These are phyloP conservation scores for Trichosporon sp. DNA, from an alignment of 1,284 basidiomycete species.

Conservation along the genomic window DNA sequence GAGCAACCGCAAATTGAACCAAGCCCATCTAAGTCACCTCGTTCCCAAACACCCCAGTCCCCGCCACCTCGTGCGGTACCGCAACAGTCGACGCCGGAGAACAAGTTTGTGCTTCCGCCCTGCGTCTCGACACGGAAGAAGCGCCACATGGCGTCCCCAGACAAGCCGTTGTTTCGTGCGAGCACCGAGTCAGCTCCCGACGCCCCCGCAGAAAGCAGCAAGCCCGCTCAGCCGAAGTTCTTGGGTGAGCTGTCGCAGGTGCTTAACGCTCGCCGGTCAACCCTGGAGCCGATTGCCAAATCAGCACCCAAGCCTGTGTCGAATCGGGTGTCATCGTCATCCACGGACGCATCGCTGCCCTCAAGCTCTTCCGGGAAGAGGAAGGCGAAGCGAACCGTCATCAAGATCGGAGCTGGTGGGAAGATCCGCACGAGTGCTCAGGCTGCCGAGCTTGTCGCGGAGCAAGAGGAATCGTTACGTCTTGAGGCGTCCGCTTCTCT, in stretches of 20 bases:
- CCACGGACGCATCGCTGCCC: background rate
- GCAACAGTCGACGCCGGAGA: background rate
- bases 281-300: background rate
- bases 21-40: background rate
- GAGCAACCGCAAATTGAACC: background rate
- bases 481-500: background rate
- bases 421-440: background rate
- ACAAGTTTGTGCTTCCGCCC: conserved; percentile 10
- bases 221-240: background rate
- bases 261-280: background rate
- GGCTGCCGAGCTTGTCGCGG: background rate
- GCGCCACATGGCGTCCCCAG: background rate
- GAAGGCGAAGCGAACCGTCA: conserved; percentile 2
- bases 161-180: background rate
- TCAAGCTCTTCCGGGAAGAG: background rate
- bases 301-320: background rate
- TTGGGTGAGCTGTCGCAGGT: background rate
- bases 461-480: conserved; percentile 7
- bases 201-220: background rate
- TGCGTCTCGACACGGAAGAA: conserved; percentile 7
- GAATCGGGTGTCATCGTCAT: background rate
- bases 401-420: conserved; percentile 4
- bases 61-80: background rate
- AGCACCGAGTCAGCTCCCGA: background rate
- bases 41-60: background rate